A percentile compares a stretch with the other conserved stretches of the same genome.
phyloP scores from a whole-genome alignment of 108 stramenopile genomes.

The Aurantiochytrium sp. region DNA sequence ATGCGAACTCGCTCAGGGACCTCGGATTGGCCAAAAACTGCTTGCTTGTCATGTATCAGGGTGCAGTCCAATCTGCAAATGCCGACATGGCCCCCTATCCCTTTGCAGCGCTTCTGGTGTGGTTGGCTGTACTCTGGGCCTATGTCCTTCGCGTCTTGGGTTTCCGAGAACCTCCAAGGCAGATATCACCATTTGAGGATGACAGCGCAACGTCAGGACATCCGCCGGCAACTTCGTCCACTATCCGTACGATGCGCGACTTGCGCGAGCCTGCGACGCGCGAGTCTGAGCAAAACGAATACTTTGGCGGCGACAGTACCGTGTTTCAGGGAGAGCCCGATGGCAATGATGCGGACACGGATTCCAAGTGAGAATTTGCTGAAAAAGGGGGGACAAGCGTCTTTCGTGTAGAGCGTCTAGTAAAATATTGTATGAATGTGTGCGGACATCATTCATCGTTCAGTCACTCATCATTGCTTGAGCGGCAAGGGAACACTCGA shows the following conservation, averaged over 20 bases:
- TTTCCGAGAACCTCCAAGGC: neutral
- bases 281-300: neutral
- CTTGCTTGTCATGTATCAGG: neutral
- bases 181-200: neutral
- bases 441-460: too few relatives aligned
- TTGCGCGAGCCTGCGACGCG: neutral
- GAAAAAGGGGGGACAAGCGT: neutral
- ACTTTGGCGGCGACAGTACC: conserved; percentile 11
- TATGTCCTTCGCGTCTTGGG: neutral
- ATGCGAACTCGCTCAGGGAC: neutral
- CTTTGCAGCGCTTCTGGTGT: neutral
- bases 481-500: too few relatives aligned
- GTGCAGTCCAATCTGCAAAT: neutral
- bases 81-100: too few relatives aligned
- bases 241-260: neutral
- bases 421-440: too few relatives aligned
- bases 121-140: neutral
- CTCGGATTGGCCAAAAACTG: neutral
- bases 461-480: too few relatives aligned
- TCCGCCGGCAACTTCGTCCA: neutral
- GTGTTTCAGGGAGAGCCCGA: neutral
- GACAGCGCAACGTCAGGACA: neutral
- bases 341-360: neutral
- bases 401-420: neutral
- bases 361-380: neutral